phyloP scores from a whole-genome alignment of 2,329 filamentous ascomycete genomes.

The Colletotrichum chlorophyti region DNA sequence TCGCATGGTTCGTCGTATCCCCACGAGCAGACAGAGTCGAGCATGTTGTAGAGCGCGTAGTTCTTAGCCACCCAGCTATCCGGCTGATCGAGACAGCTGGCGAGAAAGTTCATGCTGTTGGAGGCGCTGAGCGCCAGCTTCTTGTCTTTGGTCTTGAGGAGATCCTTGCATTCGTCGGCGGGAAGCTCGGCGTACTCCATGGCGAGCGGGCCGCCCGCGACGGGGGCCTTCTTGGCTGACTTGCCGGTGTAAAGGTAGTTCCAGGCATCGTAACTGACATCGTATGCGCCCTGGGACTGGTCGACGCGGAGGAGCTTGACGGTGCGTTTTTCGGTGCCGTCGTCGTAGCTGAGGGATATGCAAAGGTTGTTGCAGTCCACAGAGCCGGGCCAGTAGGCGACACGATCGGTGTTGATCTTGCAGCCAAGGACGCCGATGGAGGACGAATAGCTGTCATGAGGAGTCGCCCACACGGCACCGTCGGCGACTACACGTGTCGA shows the following conservation, averaged over 20 bases:
- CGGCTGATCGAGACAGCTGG: conserved; percentile 47
- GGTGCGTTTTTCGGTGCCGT: conserved; percentile 32
- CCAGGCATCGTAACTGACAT: conserved; percentile 60
- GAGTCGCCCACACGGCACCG: conserved; percentile 42
- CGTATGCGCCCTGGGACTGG: conserved; percentile 48
- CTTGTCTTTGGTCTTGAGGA: conserved; percentile 51
- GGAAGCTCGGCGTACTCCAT: conserved; percentile 55
- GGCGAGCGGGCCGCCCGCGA: conserved; percentile 52
- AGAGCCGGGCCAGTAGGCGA: conserved; percentile 57
- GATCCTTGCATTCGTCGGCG: conserved; percentile 51
- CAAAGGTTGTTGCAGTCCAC: conserved; percentile 53
- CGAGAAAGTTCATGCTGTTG: conserved; percentile 61
- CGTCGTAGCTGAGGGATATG: conserved; percentile 42
- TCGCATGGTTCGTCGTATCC: conserved; percentile 55
- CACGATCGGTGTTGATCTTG: conserved; percentile 58
- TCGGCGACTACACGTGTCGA: conserved; percentile 6
- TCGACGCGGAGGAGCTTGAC: conserved; percentile 35
- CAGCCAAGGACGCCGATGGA: conserved; percentile 58
- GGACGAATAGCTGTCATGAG: conserved; percentile 56
- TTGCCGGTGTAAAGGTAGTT: conserved; percentile 55
- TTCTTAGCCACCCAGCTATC: conserved; percentile 56
- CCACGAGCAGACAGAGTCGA: conserved; percentile 53
- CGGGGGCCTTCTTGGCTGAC: conserved; percentile 52
- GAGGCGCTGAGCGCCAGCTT: conserved; percentile 52
- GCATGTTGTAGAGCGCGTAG: conserved; percentile 58